phyloP scores from a whole-genome alignment of 352 stramenopile species.

The Thalassiosira mediterranea region DNA sequence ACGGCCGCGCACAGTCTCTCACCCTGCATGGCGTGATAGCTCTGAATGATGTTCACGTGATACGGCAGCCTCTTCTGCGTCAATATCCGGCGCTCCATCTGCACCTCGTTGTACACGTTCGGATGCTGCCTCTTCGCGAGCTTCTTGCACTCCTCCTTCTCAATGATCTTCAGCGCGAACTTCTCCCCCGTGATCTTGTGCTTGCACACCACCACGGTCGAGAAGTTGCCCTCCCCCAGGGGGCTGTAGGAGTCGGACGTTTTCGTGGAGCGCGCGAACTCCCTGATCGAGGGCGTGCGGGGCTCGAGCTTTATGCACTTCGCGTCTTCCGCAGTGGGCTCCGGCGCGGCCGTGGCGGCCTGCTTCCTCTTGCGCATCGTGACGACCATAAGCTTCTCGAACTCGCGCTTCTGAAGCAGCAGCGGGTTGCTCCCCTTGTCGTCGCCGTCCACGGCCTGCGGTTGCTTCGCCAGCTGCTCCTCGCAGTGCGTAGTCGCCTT shows the following conservation, averaged over 20 bases:
- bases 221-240: slow-evolving; percentile 93
- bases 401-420: slow-evolving; percentile 51
- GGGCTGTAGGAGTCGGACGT: slow-evolving; percentile 48
- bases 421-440: slow-evolving; percentile 14
- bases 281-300: slow-evolving; percentile 35
- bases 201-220: slow-evolving; percentile 87
- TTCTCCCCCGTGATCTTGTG: slow-evolving; percentile 90
- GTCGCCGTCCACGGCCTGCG: slow-evolving; percentile 5
- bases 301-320: slow-evolving; percentile 56
- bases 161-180: slow-evolving; percentile 96
- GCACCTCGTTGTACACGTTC: slow-evolving; percentile 98
- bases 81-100: slow-evolving; percentile 95
- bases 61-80: slow-evolving; percentile 63
- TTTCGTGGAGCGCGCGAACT: slow-evolving; percentile 50
- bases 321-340: slow-evolving; percentile 40
- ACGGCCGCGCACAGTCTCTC: too few species aligned
- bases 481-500: slow-evolving; percentile 32
- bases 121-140: slow-evolving; percentile 88
- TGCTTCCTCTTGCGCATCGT: slow-evolving; percentile 53
- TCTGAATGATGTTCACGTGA: slow-evolving; percentile 91
- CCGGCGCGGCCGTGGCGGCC: slow-evolving; percentile 18
- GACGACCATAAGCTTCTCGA: slow-evolving; percentile 59
- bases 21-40: slow-evolving; percentile 97
- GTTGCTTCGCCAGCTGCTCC: slow-evolving; percentile 25
- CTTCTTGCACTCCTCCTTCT: slow-evolving; percentile 91